Conservation (phyloP, 108 stramenopile genomes). For the Conticribra weissflogii region DNA sequence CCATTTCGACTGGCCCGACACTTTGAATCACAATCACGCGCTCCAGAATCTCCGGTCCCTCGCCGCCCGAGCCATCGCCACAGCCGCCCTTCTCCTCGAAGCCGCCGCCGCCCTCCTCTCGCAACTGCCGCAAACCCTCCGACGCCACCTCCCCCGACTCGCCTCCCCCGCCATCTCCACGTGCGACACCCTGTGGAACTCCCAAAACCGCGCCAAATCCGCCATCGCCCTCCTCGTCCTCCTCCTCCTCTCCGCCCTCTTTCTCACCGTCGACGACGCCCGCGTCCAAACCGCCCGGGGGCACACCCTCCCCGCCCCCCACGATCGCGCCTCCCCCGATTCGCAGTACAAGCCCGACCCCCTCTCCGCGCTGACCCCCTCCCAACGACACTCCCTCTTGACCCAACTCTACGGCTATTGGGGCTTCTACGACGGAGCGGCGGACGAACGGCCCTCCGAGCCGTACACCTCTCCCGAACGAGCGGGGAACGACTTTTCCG, state of each 20-base stretch:
- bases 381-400: slow-evolving; percentile 27
- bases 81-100: too few relatives aligned
- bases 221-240: slow-evolving; percentile 28
- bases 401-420: slow-evolving; percentile 53
- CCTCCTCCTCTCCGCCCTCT: slow-evolving; percentile 11
- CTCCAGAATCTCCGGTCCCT: too few relatives aligned
- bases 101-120: too few relatives aligned
- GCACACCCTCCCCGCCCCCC: neutral
- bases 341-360: slow-evolving; percentile 18
- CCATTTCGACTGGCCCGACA: too few relatives aligned
- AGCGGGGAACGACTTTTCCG: slow-evolving; percentile 56
- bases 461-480: slow-evolving; percentile 50
- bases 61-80: too few relatives aligned
- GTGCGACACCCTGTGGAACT: slow-evolving; percentile 31
- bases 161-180: slow-evolving; percentile 1
- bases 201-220: slow-evolving; percentile 23
- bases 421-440: slow-evolving; percentile 84
- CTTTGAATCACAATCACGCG: too few relatives aligned
- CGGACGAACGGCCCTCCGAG: slow-evolving; percentile 64
- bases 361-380: slow-evolving; percentile 15
- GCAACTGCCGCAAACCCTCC: neutral
- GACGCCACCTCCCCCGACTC: neutral
- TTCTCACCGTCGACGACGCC: slow-evolving; percentile 18
- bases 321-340: too few relatives aligned
- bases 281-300: slow-evolving; percentile 5